Evolutionary conservation across 805 yeast species (phyloP), one percentile per base, ranked within the genome.

Genomic region (Metschnikowia gelsemii): DNA sequence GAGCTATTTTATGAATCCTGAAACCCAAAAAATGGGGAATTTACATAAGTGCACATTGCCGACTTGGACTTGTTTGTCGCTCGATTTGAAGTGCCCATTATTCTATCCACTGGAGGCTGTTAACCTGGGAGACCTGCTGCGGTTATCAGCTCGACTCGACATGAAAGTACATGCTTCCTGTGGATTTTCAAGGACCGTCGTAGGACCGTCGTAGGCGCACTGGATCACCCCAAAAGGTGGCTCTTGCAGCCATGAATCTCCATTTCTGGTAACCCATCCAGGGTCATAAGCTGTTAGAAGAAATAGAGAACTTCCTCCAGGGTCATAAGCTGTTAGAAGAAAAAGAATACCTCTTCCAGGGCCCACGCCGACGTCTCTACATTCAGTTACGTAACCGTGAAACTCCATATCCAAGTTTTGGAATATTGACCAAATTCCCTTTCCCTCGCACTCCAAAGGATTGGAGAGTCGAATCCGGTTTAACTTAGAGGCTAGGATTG

Each of bases 251-350:
- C 63, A 59, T 55, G 56, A 57, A 57, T 58, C 66, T 66, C 64
- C 57, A 61, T 61, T 66, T 63, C 68, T 63, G 66, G 61, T 59
- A 62, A 63, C 55, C 68, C 63, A 62, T 63, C 62, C 67, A 60
- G 65, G 68, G 68, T 62, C 62, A 58, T 59, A 59, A 57, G 61
- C 63, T 58, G 66, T 64, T 63, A 62, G 61, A 61, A 64, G 62
- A 66, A 64, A 62, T 63, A 64, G 68, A 62, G 51, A 64, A 61
- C 69, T 62, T 68, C 67, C 63, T 67, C 67, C 68, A 64, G 65
- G 68, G 68, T 62, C 62, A 58, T 59, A 59, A 57, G 61, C 63
- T 58, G 66, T 64, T 63, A 62, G 61, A 61, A 64, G 62, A 66
- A 64, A 62, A 64, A 64, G 68, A 62, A 52, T 63, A 61, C 69